phyloP scores from a whole-genome alignment of 495 filamentous ascomycete species.

The Staphylotrichum longicolle region DNA sequence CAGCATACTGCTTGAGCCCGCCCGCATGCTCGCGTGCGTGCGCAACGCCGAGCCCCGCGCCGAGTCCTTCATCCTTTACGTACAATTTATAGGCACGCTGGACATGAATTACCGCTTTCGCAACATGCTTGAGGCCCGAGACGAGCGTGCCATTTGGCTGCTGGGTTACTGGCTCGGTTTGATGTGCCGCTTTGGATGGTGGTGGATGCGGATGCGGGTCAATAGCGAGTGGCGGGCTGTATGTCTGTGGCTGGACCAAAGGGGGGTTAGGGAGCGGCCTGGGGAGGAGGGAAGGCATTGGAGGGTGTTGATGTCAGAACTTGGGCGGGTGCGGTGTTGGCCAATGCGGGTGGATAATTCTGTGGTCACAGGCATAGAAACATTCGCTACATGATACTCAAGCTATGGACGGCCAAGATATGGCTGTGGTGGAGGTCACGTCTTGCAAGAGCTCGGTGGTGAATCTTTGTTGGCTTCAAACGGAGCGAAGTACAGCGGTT shows the following conservation, averaged over 20 bases:
- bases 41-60: not conserved
- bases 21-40: not conserved
- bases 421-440: too few relatives aligned
- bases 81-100: not conserved
- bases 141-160: not conserved
- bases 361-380: too few relatives aligned
- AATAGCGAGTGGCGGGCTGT: not conserved
- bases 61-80: not conserved
- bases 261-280: not conserved
- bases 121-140: not conserved
- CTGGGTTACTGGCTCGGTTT: not conserved
- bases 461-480: too few relatives aligned
- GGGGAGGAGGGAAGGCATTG: not conserved
- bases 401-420: too few relatives aligned
- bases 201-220: not conserved
- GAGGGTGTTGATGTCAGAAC: not conserved
- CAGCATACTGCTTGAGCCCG: not conserved
- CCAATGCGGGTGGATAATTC: not conserved
- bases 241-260: not conserved
- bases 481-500: too few relatives aligned
- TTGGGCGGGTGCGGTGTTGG: not conserved
- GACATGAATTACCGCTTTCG: not conserved
- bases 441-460: too few relatives aligned
- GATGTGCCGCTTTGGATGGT: not conserved
- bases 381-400: too few relatives aligned